A percentile compares a stretch with the other conserved stretches of the same genome.
Conservation (phyloP, 306 rosid genomes). For the Lathyrus sativus region DNA sequence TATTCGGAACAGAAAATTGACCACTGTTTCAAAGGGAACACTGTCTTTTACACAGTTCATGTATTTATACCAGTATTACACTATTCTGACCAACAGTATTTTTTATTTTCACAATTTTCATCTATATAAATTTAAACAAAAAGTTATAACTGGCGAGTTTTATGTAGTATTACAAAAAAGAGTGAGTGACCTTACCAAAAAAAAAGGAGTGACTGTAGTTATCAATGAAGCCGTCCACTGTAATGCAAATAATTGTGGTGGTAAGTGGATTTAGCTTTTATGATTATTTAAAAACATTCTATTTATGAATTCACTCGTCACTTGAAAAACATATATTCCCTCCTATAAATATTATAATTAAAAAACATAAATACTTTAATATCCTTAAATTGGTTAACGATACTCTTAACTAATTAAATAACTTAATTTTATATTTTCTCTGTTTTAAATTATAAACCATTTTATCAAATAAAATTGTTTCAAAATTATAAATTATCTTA, state of each 20-base stretch:
- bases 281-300: too few relatives aligned
- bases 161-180: background rate
- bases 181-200: background rate
- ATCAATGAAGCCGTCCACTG: background rate
- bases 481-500: too few relatives aligned
- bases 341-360: too few relatives aligned
- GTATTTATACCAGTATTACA: background rate
- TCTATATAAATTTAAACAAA: background rate
- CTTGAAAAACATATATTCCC: too few relatives aligned
- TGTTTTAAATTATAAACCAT: too few relatives aligned
- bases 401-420: too few relatives aligned
- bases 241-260: background rate
- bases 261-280: background rate
- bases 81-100: background rate
- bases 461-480: too few relatives aligned
- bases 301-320: too few relatives aligned
- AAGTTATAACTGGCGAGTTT: background rate
- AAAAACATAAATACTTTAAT: too few relatives aligned
- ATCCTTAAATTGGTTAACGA: too few relatives aligned
- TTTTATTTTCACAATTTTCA: background rate
- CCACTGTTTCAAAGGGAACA: background rate
- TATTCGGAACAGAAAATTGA: slow-evolving; percentile 18
- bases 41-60: background rate
- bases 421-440: too few relatives aligned
- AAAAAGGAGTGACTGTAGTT: too few relatives aligned